Evolutionary conservation across 106 monocot genomes (phyloP).

Genomic region (Allium fistulosum): DNA sequence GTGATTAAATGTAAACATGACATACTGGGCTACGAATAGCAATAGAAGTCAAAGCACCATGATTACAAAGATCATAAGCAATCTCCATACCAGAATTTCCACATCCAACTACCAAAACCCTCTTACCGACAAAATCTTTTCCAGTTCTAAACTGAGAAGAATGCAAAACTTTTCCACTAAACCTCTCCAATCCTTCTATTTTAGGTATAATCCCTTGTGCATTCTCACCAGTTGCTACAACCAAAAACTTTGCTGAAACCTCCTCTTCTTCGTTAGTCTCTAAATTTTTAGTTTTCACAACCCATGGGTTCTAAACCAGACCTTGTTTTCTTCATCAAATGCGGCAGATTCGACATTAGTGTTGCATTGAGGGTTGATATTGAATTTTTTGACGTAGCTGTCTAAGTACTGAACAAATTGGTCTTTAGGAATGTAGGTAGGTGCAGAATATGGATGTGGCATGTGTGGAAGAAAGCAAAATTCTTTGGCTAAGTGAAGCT

Average conservation of each 20-base stretch:
- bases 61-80: conserved; percentile 16
- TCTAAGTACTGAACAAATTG: conserved; percentile 5
- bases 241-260: conserved; percentile 2
- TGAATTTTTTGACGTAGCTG: neutral
- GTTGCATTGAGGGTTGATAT: neutral
- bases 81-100: conserved; percentile 23
- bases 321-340: neutral
- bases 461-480: conserved; percentile 11
- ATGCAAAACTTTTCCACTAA: conserved; percentile 5
- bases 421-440: conserved; percentile 3
- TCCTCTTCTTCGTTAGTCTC: neutral
- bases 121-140: neutral
- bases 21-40: conserved; percentile 11
- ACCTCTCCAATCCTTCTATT: conserved; percentile 1
- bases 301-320: too few relatives aligned
- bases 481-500: conserved; percentile 8
- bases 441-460: neutral
- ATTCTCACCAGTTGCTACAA: conserved; percentile 18
- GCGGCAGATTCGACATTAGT: neutral
- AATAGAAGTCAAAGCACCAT: conserved; percentile 12
- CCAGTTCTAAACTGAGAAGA: conserved; percentile 2
- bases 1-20: neutral
- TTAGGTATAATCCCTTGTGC: neutral
- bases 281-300: neutral
- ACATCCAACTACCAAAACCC: conserved; percentile 5